Base-by-base conservation (phyloP, 176 grass and related monocot species). In the Cocos nucifera region DNA sequence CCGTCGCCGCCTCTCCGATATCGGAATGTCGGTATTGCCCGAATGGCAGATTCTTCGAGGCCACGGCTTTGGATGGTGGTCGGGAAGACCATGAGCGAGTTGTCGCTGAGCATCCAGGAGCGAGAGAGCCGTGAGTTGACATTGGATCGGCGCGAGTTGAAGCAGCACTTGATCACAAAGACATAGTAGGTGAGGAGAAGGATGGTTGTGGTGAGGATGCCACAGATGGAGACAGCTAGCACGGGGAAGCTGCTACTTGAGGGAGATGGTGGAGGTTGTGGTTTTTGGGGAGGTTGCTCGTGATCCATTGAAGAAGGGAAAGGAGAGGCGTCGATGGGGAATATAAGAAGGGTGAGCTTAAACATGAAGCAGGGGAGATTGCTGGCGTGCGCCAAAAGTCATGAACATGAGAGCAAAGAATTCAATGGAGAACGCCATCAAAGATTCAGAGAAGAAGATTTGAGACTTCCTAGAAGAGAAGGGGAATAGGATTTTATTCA, bases 131-230 rank as follows among this genome's bases (percentile, higher is more conserved):
- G 24, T 48, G 17, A 12, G 9, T 24, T 3, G 7, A 20, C 24
- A 6, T 70, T 26, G 25, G 75, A 54, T 25, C 53, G 57, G 58
- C 82, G 69, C 78, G 75, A 85, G 54, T 62, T 85, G 73, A 92
- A 76, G 71, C 84, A 88, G 78, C 87, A 97, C 9, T 75, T 75
- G 66, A 88, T 80, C 64, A 88, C 76, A 17, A 97, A 76, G 76
- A 97, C 49, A 70, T 92, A 97, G 78, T 97, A 97, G 76, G 75
- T 73, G 67, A 90, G 78, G 59, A 97, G 84, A 55, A 97, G 70
- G 55, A 87, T 23, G 49, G 70, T 67, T 63, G 73, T 69, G 53
- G 63, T 60, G 39, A 98, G 77, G 77, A 92, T 73, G 29, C 79
- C 93, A 3, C 91, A 54, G 17, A 98, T 76, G 2, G 84, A 79